These are phyloP conservation scores for Boletus rubescentipes DNA, from an alignment of 768 basidiomycete genomes.

Conservation along the genomic window DNA sequence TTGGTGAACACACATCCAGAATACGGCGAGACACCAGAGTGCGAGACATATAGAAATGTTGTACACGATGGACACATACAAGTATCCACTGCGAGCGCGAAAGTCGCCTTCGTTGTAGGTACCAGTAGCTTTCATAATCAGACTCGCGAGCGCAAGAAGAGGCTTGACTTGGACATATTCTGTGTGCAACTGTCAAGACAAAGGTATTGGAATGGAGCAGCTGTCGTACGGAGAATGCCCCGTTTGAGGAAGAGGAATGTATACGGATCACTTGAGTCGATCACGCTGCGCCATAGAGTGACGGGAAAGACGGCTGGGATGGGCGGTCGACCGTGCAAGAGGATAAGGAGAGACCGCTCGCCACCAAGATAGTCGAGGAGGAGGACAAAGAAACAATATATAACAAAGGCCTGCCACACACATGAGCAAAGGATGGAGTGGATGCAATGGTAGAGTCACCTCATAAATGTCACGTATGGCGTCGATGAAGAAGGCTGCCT, in stretches of 20 bases:
- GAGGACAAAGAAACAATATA: conserved; percentile 88
- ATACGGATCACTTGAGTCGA: conserved; percentile 94
- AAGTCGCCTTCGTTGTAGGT: conserved; percentile 92
- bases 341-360: conserved; percentile 88
- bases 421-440: neutral
- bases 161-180: conserved; percentile 99
- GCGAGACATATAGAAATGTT: conserved; percentile 78
- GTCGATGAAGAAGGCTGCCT: conserved; percentile 96
- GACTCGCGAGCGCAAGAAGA: conserved; percentile 75
- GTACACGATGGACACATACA: conserved; percentile 86
- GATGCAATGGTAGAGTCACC: conserved; percentile 44
- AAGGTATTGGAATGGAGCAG: neutral
- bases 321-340: conserved; percentile 87
- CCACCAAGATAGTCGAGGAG: conserved; percentile 87
- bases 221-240: conserved; percentile 79
- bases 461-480: conserved; percentile 95
- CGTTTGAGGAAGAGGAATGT: conserved; percentile 92
- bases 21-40: conserved; percentile 91
- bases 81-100: conserved; percentile 81
- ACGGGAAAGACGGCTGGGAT: conserved; percentile 86
- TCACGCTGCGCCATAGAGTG: conserved; percentile 76
- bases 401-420: conserved; percentile 75
- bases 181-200: conserved; percentile 33
- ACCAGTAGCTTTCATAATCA: conserved; percentile 82
- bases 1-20: conserved; percentile 90